Base-by-base conservation (phyloP, 805 yeast species). In the Saturnispora quitensis region DNA sequence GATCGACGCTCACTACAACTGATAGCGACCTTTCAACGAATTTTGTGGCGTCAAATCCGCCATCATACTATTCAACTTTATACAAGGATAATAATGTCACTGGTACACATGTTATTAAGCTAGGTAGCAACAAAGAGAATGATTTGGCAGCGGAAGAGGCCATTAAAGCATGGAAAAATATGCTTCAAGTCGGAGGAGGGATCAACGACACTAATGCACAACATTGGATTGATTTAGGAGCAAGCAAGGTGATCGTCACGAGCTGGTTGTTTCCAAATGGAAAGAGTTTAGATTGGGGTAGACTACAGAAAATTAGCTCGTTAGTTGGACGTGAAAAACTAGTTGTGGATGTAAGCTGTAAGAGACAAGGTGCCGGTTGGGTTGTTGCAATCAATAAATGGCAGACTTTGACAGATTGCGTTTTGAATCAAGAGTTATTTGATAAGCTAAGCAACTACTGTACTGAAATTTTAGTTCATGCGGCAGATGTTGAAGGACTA, bases 401-500 rank as follows among this genome's bases (percentile, higher is more conserved):
- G 99, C 97, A 90, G 65, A 86, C 90, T 0, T 68, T 90, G 28
- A 93, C 99, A 0, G 75, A 75, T 40, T 74, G 82, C 44, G 75
- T 70, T 51, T 71, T 93, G 50, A 72, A 72, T 47, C 64, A 67
- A 47, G 77, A 75, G 25, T 76, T 85, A 27, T 76, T 93, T 53
- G 63, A 60, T 4, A 54, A 67, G 45, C 73, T 93, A 40, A 68
- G 83, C 8, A 51, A 72, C 47, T 87, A 84, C 68, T 88, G 97
- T 60, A 77, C 80, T 56, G 99, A 93, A 68, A 87, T 91, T 62
- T 70, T 93, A 50, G 84, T 93, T 17, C 99, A 93, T 69, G 99
- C 99, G 3, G 99, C 99, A 0, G 99, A 93, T 67, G 98, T 93
- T 3, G 99, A 93, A 68, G 99, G 99, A 0, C 73, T 93, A 17